Percentiles rank a stretch among this genome's conserved stretches.
These are phyloP conservation scores for Backusella parvicylindrica DNA, from an alignment of 192 early-diverging fungal species.

Conservation along the genomic window DNA sequence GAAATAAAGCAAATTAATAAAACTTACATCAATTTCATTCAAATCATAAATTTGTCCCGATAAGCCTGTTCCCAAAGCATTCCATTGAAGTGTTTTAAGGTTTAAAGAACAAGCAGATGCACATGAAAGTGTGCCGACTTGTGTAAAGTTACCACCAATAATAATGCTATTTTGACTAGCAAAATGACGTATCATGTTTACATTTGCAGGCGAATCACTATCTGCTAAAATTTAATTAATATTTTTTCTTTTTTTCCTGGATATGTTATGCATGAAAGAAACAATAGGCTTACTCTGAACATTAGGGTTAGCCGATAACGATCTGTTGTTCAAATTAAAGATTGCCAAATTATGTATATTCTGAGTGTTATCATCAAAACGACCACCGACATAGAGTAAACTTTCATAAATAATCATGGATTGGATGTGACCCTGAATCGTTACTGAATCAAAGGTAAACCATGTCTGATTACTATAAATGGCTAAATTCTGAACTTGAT, in stretches of 20 bases:
- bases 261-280: background rate
- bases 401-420: conserved; percentile 45
- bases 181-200: conserved; percentile 26
- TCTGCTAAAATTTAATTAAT: conserved; percentile 12
- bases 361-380: conserved; percentile 24
- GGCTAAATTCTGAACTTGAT: conserved; percentile 41
- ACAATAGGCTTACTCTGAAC: background rate
- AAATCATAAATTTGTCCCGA: conserved; percentile 28
- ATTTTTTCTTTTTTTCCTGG: no score
- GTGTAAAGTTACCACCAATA: conserved; percentile 57
- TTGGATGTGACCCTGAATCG: conserved; percentile 46
- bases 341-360: conserved; percentile 31
- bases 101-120: conserved; percentile 28
- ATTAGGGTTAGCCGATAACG: background rate
- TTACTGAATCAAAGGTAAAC: conserved; percentile 33
- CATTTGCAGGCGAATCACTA: conserved; percentile 2
- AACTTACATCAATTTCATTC: conserved; percentile 26
- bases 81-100: conserved; percentile 27
- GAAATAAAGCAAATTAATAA: background rate
- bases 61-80: conserved; percentile 17
- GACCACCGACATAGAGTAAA: conserved; percentile 55
- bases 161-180: conserved; percentile 31
- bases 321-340: conserved; percentile 47
- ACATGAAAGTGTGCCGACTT: conserved; percentile 38
- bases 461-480: conserved; percentile 45